phyloP scores from a whole-genome alignment of 495 filamentous ascomycete species.

The Neurospora pannonica region DNA sequence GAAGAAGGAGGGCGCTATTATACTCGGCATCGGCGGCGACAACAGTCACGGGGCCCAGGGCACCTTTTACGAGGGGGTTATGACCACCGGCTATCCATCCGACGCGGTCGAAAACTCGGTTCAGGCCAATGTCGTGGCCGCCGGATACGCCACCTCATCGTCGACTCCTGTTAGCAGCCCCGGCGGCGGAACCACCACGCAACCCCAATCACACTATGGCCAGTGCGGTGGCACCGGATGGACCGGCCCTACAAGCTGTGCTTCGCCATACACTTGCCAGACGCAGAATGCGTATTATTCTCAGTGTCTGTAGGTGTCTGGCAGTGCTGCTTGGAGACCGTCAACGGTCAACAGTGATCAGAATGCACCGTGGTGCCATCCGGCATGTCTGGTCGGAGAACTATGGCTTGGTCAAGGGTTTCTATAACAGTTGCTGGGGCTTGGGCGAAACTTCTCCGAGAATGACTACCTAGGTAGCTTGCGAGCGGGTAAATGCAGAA shows the following conservation, averaged over 20 bases:
- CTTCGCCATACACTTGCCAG: constrained; percentile 30
- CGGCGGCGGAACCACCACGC: constrained; percentile 20
- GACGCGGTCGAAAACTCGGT: constrained; percentile 39
- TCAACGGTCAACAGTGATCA: neutral
- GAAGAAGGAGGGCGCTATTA: neutral
- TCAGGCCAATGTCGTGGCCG: constrained; percentile 44
- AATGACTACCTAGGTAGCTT: neutral
- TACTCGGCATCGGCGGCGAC: constrained; percentile 27
- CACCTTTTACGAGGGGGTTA: neutral
- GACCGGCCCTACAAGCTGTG: constrained; percentile 29
- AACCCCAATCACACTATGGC: constrained; percentile 20
- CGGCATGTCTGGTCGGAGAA: neutral
- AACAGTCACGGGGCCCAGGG: neutral
- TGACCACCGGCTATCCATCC: neutral
- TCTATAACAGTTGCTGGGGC: neutral
- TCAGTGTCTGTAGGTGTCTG: constrained; percentile 24
- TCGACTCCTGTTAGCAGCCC: constrained; percentile 20
- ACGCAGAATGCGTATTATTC: constrained; percentile 29
- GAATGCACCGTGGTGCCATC: too few species aligned
- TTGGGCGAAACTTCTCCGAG: neutral
- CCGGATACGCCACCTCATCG: constrained; percentile 11
- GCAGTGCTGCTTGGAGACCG: too few species aligned
- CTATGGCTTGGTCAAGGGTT: neutral
- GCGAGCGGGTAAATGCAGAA: neutral
- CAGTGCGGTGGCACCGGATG: constrained; percentile 35